Base-by-base conservation (phyloP, 2,329 filamentous ascomycete genomes). In the Huntiella decipiens region DNA sequence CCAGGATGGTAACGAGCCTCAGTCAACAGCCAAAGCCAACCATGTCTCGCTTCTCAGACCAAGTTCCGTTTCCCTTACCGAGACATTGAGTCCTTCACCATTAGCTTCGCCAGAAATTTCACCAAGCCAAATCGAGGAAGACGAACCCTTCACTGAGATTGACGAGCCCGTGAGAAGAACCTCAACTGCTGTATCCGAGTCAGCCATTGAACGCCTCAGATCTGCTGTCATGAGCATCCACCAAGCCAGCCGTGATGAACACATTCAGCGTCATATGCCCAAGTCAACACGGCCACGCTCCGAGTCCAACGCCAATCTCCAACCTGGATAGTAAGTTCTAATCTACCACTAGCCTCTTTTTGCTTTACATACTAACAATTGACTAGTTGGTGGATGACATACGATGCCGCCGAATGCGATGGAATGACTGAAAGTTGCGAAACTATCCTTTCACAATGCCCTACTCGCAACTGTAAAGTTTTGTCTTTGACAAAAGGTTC, bases 331-430 rank as follows among this genome's bases (percentile, higher is more conserved):
- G 69, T 73, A 56, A 63, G 51, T 50, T 38, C 8, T 5, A 11
- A 5, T 40, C 15, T 15, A 31, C 12, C n/a, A 19, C 33, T 16
- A 4, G 7, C 31, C n/a, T 22, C 19, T 43, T 37, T 13, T 6
- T n/a, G 7, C 4, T 19, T 15, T 11, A 2, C 8, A 10, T 32
- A 42, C 48, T 47, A 50, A 50, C 22, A 42, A 8, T 17, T 7
- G 2, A 7, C 16, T 45, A 75, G 72, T 46, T 77, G 68, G 72
- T 76, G 71, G 70, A 55, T 72, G 13, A 70, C 72, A 45, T 59
- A 74, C 31, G 65, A 68, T 33, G 74, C 71, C 52, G 72, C 70
- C 2, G 61, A 67, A 49, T 64, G 69, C 22, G 72, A 76, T 52
- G 71, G 72, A 15, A 68, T 75, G 13, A 63, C 73, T 6, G 60